These are phyloP conservation scores for Irpex sp. DNA, from an alignment of 1,284 basidiomycete genomes.

Conservation along the genomic window DNA sequence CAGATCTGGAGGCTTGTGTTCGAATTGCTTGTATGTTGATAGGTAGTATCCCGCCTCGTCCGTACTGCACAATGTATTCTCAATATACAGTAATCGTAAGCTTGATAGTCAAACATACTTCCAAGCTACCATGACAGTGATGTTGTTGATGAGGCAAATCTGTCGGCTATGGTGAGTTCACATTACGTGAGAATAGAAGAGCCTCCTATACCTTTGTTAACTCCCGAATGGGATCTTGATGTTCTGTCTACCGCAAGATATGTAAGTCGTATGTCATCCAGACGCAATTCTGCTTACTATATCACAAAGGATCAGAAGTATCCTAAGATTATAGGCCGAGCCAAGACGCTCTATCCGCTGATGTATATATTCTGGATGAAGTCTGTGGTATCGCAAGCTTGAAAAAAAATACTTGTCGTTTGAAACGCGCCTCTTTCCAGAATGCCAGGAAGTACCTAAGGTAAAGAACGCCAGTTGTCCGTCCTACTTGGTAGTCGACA, in stretches of 20 bases:
- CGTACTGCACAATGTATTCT: constrained; percentile 39
- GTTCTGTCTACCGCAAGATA: constrained; percentile 63
- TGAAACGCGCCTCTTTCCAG: too few relatives aligned
- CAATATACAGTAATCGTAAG: not conserved
- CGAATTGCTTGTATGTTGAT: constrained; percentile 88
- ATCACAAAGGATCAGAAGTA: constrained; percentile 92
- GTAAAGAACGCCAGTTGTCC: constrained; percentile 91
- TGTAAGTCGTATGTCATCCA: too few relatives aligned
- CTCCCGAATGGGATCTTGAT: constrained; percentile 87
- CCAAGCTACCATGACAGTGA: constrained; percentile 92
- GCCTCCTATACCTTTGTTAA: constrained; percentile 67
- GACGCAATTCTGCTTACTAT: constrained; percentile 55
- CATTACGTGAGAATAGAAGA: not conserved
- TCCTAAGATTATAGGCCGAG: constrained; percentile 76
- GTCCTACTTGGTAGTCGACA: constrained; percentile 93
- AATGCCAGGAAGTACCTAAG: constrained; percentile 57
- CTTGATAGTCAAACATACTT: constrained; percentile 51
- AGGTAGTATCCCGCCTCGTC: constrained; percentile 95
- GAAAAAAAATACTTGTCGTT: not conserved
- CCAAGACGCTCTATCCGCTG: constrained; percentile 85
- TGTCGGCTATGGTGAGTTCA: constrained; percentile 23
- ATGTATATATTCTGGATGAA: constrained; percentile 98
- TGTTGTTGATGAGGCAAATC: constrained; percentile 87
- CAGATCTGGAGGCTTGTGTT: constrained; percentile 89
- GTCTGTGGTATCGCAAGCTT: constrained; percentile 91